These are phyloP conservation scores for Atractiella rhizophila DNA, from an alignment of 768 basidiomycete species.

Conservation along the genomic window DNA sequence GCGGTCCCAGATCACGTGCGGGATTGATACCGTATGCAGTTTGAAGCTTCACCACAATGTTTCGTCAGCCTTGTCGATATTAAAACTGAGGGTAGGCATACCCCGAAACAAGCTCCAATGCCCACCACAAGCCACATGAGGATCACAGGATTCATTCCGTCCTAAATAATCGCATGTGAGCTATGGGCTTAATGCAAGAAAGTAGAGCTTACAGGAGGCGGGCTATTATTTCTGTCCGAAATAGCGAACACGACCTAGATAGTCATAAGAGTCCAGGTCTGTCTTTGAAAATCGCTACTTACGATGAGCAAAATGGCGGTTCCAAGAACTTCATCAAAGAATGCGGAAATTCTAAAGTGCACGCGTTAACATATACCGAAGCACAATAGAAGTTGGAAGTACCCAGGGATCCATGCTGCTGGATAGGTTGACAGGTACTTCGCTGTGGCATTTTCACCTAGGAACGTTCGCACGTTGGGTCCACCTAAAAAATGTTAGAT, in stretches of 20 bases:
- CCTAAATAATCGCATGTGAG: no score
- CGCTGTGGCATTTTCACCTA: neutral
- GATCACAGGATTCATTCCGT: conserved; percentile 7
- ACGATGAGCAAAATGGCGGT: conserved; percentile 4
- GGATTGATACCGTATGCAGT: no score
- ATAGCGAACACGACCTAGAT: conserved; percentile 3
- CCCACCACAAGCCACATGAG: conserved; percentile 7
- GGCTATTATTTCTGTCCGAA: conserved; percentile 7
- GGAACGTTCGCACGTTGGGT: conserved; percentile 1
- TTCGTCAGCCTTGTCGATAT: no score
- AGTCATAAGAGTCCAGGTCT: no score
- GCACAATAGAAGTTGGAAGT: no score
- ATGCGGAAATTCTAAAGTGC: neutral
- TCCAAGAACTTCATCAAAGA: conserved; percentile 4
- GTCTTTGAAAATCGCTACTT: no score
- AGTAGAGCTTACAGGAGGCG: no score
- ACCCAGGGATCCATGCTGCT: conserved; percentile 2
- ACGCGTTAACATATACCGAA: no score
- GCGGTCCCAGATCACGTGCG: conserved; percentile 4
- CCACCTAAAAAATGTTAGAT: no score
- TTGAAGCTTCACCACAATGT: no score
- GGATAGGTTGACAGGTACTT: conserved; percentile 1
- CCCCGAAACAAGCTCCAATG: conserved; percentile 6
- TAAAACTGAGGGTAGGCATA: no score
- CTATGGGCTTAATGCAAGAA: no score